phyloP scores from a whole-genome alignment of 106 monocot species.

The Narthecium ossifragum region DNA sequence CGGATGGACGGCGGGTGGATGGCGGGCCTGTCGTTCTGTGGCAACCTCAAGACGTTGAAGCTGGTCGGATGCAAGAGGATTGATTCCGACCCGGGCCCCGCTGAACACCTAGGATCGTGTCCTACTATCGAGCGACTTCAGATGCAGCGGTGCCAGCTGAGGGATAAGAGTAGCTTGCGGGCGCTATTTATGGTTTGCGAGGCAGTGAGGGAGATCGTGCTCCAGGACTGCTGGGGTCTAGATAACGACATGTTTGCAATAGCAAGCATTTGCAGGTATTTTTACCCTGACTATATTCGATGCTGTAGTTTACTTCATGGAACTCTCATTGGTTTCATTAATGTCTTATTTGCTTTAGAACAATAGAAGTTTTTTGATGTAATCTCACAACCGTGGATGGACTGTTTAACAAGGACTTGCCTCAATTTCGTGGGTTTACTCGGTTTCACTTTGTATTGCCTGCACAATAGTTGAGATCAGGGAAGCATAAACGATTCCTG shows the following conservation, averaged over 20 bases:
- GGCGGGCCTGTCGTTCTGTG: slow-evolving; percentile 65
- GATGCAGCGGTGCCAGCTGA: slow-evolving; percentile 83
- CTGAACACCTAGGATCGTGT: slow-evolving; percentile 81
- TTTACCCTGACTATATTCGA: no score
- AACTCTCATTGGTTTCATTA: no score
- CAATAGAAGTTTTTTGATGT: no score
- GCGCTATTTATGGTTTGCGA: slow-evolving; percentile 75
- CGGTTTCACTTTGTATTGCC: no score
- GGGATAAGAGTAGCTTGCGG: slow-evolving; percentile 54
- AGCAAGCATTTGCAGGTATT: slow-evolving; percentile 76
- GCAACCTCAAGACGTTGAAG: slow-evolving; percentile 73
- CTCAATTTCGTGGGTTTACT: no score
- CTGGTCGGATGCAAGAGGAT: slow-evolving; percentile 58
- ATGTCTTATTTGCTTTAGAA: no score
- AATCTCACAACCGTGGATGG: no score
- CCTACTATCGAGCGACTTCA: slow-evolving; percentile 68
- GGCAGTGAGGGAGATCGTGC: slow-evolving; percentile 58
- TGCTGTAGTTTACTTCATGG: no score
- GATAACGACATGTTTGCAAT: slow-evolving; percentile 67
- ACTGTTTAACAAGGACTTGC: no score
- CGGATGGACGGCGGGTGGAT: slow-evolving; percentile 89
- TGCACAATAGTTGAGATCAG: no score
- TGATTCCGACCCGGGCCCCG: slow-evolving; percentile 56
- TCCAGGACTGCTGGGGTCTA: slow-evolving; percentile 91
- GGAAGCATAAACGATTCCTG: no score